phyloP scores from a whole-genome alignment of 106 monocot species.

The Platanthera guangdongensis region DNA sequence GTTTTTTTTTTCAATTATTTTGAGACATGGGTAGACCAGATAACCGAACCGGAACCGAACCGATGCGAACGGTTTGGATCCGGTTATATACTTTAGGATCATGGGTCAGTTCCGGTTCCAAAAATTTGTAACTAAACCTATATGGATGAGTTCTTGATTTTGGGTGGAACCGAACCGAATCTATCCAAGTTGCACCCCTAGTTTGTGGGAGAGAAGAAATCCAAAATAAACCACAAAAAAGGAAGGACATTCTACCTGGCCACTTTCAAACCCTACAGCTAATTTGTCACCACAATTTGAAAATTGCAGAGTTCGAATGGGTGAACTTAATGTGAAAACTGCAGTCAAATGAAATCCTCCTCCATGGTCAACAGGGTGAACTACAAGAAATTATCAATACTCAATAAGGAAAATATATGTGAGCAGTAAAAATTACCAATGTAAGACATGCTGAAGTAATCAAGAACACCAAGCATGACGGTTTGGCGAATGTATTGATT shows the following conservation, averaged over 20 bases:
- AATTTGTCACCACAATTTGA: slow-evolving; percentile 41
- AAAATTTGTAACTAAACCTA: too few relatives aligned
- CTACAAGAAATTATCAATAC: slow-evolving; percentile 13
- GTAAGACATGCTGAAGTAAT: not conserved
- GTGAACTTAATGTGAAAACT: slow-evolving; percentile 43
- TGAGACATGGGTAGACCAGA: too few relatives aligned
- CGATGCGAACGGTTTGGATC: too few relatives aligned
- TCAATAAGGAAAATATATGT: not conserved
- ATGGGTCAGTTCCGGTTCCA: too few relatives aligned
- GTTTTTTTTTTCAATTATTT: too few relatives aligned
- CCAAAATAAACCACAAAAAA: slow-evolving; percentile 7
- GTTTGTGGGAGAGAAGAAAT: not conserved
- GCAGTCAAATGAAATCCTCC: slow-evolving; percentile 53
- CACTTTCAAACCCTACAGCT: slow-evolving; percentile 70
- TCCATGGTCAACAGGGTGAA: slow-evolving; percentile 30
- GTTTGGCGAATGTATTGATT: not conserved
- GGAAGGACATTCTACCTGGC: slow-evolving; percentile 46
- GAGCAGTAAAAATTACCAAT: not conserved
- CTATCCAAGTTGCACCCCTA: too few relatives aligned
- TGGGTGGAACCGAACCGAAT: too few relatives aligned
- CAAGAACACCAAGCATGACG: not conserved
- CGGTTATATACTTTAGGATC: too few relatives aligned
- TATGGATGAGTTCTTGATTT: too few relatives aligned
- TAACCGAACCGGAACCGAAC: too few relatives aligned
- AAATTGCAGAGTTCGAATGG: slow-evolving; percentile 44